Percentiles rank a stretch among this genome's conserved stretches.
Conservation (phyloP, 768 basidiomycete genomes). For the Pleurotus eryngii region DNA sequence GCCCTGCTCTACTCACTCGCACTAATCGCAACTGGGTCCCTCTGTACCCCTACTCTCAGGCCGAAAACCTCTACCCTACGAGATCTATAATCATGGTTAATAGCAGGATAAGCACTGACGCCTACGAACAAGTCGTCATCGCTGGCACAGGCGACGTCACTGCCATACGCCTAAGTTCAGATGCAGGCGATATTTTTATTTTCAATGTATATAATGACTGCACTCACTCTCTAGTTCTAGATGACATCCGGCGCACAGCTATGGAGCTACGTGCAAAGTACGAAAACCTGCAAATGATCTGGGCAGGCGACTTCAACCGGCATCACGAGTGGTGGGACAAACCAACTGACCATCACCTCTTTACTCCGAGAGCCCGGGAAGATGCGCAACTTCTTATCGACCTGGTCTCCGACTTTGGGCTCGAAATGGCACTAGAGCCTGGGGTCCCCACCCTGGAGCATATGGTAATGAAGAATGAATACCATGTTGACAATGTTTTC, state of each 20-base stretch:
- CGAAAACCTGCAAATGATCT: constrained; percentile 18
- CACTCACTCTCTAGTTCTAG: constrained; percentile 1
- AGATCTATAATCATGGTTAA: constrained; percentile 22
- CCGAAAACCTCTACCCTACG: not conserved
- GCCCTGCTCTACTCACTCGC: constrained; percentile 3
- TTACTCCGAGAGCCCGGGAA: constrained; percentile 23
- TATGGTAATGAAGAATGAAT: constrained; percentile 25
- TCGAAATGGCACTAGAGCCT: constrained; percentile 32
- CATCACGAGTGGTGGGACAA: constrained; percentile 41
- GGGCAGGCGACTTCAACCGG: constrained; percentile 38
- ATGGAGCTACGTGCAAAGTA: not conserved
- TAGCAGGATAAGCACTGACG: constrained; percentile 8
- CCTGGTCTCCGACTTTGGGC: constrained; percentile 16
- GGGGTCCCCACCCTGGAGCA: constrained; percentile 31
- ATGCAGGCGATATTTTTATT: constrained; percentile 15
- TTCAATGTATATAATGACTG: constrained; percentile 26
- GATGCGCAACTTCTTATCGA: constrained; percentile 23
- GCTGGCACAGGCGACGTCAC: constrained; percentile 19
- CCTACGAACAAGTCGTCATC: constrained; percentile 18
- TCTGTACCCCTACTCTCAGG: not conserved
- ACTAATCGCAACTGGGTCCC: not conserved
- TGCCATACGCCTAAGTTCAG: constrained; percentile 17
- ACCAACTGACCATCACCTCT: constrained; percentile 26
- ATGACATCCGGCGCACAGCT: not conserved
- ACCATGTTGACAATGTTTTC: constrained; percentile 44